These are phyloP conservation scores for Ambrosia artemisiifolia DNA, from an alignment of 129 eudicot genomes.

Conservation along the genomic window DNA sequence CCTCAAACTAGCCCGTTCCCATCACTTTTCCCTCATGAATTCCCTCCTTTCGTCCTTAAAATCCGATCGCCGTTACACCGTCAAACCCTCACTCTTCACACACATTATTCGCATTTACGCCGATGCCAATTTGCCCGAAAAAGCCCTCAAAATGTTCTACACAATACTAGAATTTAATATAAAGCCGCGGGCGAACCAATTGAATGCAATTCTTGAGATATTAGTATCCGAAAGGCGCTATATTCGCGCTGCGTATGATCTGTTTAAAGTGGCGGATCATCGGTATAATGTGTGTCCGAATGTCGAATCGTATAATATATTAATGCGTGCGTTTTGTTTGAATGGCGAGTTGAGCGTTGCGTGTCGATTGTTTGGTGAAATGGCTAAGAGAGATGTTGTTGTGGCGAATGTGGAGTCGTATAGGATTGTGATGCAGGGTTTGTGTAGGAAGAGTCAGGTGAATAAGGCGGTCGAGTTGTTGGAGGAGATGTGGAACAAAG, in stretches of 20 bases:
- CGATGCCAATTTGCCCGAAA: slow-evolving; percentile 57
- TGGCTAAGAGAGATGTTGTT: slow-evolving; percentile 65
- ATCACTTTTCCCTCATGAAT: slow-evolving; percentile 61
- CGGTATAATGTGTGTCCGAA: slow-evolving; percentile 51
- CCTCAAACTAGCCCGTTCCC: slow-evolving; percentile 66
- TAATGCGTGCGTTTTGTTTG: slow-evolving; percentile 68
- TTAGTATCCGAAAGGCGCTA: slow-evolving; percentile 41
- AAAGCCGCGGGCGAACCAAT: slow-evolving; percentile 53
- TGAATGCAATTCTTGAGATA: slow-evolving; percentile 50
- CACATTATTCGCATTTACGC: slow-evolving; percentile 64
- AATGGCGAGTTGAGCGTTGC: slow-evolving; percentile 64
- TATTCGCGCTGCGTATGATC: slow-evolving; percentile 55
- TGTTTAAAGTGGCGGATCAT: slow-evolving; percentile 49
- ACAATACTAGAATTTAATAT: slow-evolving; percentile 59
- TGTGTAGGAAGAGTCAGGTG: slow-evolving; percentile 89
- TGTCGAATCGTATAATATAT: slow-evolving; percentile 59
- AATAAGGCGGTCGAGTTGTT: slow-evolving; percentile 65
- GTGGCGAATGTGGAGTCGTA: slow-evolving; percentile 69
- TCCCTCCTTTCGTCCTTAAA: slow-evolving; percentile 46
- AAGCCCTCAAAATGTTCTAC: slow-evolving; percentile 66
- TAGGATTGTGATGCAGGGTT: slow-evolving; percentile 68
- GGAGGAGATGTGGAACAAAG: slow-evolving; percentile 89
- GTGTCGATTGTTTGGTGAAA: slow-evolving; percentile 60
- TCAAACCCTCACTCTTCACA: slow-evolving; percentile 63
- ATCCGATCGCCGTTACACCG: slow-evolving; percentile 21